phyloP scores from a whole-genome alignment of 495 filamentous ascomycete genomes.

The Penicillium parvum region DNA sequence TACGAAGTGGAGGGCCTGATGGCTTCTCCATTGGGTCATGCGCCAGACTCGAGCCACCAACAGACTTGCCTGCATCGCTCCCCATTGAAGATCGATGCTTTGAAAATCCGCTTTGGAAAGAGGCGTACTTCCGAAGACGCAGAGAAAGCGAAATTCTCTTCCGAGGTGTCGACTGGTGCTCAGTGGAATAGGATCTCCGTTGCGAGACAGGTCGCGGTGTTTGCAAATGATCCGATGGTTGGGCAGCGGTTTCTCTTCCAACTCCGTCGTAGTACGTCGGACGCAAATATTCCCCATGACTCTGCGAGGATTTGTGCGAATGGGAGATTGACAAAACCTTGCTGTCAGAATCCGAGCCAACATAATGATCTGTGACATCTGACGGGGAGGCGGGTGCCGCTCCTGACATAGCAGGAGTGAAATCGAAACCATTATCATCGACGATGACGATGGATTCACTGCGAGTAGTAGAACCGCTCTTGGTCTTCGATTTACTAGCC shows the following conservation, averaged over 20 bases:
- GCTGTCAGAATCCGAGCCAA: conserved; percentile 3
- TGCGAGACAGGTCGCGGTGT: conserved; percentile 18
- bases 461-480: conserved; percentile 65
- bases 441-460: conserved; percentile 88
- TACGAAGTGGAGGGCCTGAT: conserved; percentile 59
- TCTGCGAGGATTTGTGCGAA: conserved; percentile 23
- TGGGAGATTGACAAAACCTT: conserved; percentile 13
- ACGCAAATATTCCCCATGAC: conserved; percentile 28
- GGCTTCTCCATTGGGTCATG: conserved; percentile 36
- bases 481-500: conserved; percentile 24
- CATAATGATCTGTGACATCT: conserved; percentile 9
- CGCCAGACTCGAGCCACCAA: conserved; percentile 29
- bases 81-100: conserved; percentile 53
- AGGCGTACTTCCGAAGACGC: conserved; percentile 59
- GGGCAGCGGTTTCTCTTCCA: conserved; percentile 8
- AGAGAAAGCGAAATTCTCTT: conserved; percentile 33
- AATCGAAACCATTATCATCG: conserved; percentile 49
- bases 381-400: conserved; percentile 16
- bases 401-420: conserved; percentile 33
- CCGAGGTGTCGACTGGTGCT: conserved; percentile 21
- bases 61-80: conserved; percentile 57
- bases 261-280: conserved; percentile 33
- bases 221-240: conserved; percentile 12
- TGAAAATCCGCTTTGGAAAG: conserved; percentile 68
- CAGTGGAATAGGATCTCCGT: conserved; percentile 32